Evolutionary conservation across 805 yeast species (phyloP).

Genomic region (Ogataea naganishii): DNA sequence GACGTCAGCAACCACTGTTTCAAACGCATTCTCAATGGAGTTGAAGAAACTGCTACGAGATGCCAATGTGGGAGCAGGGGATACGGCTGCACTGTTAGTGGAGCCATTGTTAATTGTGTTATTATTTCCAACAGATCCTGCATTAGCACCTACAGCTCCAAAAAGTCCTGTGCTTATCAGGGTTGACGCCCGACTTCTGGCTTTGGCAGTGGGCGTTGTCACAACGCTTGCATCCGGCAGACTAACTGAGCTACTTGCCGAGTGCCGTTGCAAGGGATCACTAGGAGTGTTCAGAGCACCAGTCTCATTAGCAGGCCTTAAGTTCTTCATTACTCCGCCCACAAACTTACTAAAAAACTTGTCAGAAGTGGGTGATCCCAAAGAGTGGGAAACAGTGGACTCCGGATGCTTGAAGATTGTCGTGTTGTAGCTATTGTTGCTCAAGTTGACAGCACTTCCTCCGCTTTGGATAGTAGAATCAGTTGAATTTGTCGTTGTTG

Average conservation of each 20-base stretch:
- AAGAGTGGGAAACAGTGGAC: too few species aligned
- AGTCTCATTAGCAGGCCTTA: slow-evolving; percentile 24
- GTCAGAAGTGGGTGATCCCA: slow-evolving; percentile 14
- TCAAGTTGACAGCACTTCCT: neutral
- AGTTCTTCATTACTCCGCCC: slow-evolving; percentile 26
- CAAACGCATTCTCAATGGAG: slow-evolving; percentile 25
- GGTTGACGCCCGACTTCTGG: slow-evolving; percentile 24
- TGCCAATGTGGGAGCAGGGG: slow-evolving; percentile 1
- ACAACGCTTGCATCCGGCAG: slow-evolving; percentile 1
- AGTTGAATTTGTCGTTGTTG: slow-evolving; percentile 22
- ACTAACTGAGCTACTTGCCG: too few species aligned
- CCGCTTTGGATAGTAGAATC: slow-evolving; percentile 5
- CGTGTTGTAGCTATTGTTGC: slow-evolving; percentile 6
- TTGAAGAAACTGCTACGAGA: slow-evolving; percentile 10
- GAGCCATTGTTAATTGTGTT: neutral
- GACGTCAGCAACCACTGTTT: slow-evolving; percentile 11
- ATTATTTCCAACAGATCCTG: too few species aligned
- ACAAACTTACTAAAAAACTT: slow-evolving; percentile 20
- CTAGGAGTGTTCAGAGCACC: too few species aligned
- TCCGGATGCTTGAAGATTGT: slow-evolving; percentile 3
- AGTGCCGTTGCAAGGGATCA: too few species aligned
- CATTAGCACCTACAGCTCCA: slow-evolving; percentile 5
- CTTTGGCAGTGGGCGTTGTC: slow-evolving; percentile 7
- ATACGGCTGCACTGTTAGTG: neutral
- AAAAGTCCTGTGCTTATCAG: slow-evolving; percentile 17